Percentiles rank a stretch among this genome's conserved stretches.
These are phyloP conservation scores for Sporothrix sp. DNA, from an alignment of 2,329 filamentous ascomycete species.

Conservation along the genomic window DNA sequence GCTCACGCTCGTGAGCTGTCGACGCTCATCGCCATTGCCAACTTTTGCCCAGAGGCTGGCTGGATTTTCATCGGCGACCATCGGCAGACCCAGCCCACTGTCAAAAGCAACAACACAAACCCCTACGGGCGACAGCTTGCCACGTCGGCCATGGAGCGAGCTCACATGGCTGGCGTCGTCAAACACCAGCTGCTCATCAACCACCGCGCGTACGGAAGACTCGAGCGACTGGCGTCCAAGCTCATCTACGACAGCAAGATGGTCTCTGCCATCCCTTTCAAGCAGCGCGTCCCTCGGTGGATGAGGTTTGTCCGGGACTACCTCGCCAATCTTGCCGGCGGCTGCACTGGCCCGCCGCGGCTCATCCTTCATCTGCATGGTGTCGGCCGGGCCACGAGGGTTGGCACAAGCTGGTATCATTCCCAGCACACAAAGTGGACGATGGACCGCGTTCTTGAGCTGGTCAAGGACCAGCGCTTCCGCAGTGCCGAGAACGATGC, in stretches of 20 bases:
- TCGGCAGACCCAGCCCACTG: slow-evolving; percentile 35
- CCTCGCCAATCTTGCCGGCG: slow-evolving; percentile 14
- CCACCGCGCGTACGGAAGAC: slow-evolving; percentile 21
- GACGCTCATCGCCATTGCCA: slow-evolving; percentile 35
- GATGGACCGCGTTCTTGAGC: slow-evolving; percentile 23
- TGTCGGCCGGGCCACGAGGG: slow-evolving; percentile 15
- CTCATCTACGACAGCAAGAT: slow-evolving; percentile 34
- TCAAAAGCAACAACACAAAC: slow-evolving; percentile 19
- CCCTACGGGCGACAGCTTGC: slow-evolving; percentile 18
- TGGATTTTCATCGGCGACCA: slow-evolving; percentile 39
- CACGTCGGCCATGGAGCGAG: slow-evolving; percentile 22
- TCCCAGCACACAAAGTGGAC: slow-evolving; percentile 30
- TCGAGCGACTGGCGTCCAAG: slow-evolving; percentile 32
- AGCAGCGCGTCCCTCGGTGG: slow-evolving; percentile 14
- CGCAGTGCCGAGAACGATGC: slow-evolving; percentile 20
- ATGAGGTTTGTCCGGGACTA: slow-evolving; percentile 16
- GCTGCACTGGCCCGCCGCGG: slow-evolving; percentile 26
- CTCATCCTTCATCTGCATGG: slow-evolving; percentile 24
- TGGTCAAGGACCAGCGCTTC: slow-evolving; percentile 27
- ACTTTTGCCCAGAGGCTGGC: slow-evolving; percentile 29
- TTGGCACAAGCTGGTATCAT: slow-evolving; percentile 33
- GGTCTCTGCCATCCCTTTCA: slow-evolving; percentile 23
- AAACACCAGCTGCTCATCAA: slow-evolving; percentile 22
- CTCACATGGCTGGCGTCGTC: slow-evolving; percentile 18
- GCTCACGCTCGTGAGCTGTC: slow-evolving; percentile 38